These are phyloP conservation scores for Jacaranda mimosifolia DNA, from an alignment of 257 asterid genomes.

Conservation along the genomic window DNA sequence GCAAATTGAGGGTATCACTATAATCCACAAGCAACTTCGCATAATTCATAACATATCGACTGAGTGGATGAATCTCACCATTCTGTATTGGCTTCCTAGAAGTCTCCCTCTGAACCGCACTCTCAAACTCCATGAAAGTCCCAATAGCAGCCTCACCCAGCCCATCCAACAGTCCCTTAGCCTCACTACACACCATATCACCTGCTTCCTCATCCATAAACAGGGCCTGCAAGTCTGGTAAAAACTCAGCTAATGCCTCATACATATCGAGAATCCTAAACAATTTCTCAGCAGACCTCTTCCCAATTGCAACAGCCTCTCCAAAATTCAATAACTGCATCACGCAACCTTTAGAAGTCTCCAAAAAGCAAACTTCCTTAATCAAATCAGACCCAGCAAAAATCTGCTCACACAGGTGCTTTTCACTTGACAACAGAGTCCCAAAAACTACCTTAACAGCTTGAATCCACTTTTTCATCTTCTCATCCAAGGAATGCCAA, in stretches of 20 bases:
- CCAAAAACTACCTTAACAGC: slow-evolving; percentile 80
- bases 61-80: slow-evolving; percentile 92
- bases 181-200: slow-evolving; percentile 84
- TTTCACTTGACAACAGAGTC: slow-evolving; percentile 75
- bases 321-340: slow-evolving; percentile 96
- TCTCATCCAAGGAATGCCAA: slow-evolving; percentile 80
- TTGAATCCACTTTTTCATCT: slow-evolving; percentile 94
- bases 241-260: slow-evolving; percentile 73
- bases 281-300: slow-evolving; percentile 84
- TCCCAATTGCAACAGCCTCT: slow-evolving; percentile 93
- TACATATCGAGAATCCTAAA: slow-evolving; percentile 92
- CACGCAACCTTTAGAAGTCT: slow-evolving; percentile 88
- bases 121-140: slow-evolving; percentile 90
- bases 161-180: slow-evolving; percentile 79
- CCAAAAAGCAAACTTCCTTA: slow-evolving; percentile 85
- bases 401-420: slow-evolving; percentile 76
- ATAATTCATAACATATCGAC: slow-evolving; percentile 96
- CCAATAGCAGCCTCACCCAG: slow-evolving; percentile 91
- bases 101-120: slow-evolving; percentile 87
- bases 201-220: slow-evolving; percentile 80
- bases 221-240: slow-evolving; percentile 67
- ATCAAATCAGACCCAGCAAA: slow-evolving; percentile 79
- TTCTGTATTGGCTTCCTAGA: slow-evolving; percentile 79
- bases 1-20: slow-evolving; percentile 69
- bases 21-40: slow-evolving; percentile 88